A percentile compares a stretch with the other conserved stretches of the same genome.
Conservation (phyloP, 106 monocot species). For the Platanthera zijinensis region DNA sequence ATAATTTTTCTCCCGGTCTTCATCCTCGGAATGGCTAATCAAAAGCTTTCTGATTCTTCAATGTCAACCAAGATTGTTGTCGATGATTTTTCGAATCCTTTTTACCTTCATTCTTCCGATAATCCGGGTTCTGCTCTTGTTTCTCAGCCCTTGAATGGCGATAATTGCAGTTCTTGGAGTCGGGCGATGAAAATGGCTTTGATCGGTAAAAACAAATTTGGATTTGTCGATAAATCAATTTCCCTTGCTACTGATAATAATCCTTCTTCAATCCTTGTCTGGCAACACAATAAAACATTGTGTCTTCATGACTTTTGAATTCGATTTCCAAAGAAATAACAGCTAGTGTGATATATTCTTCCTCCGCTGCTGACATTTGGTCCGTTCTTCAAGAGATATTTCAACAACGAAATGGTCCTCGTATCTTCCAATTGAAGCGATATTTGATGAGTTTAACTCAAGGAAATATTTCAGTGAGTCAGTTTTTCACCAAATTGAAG, state of each 20-base stretch:
- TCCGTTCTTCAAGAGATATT: not conserved
- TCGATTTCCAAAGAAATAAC: not conserved
- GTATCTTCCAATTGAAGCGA: not conserved
- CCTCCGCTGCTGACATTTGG: not conserved
- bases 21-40: no score
- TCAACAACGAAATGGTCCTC: not conserved
- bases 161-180: slow-evolving; percentile 7
- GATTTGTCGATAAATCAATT: slow-evolving; percentile 5
- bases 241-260: no score
- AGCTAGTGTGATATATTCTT: not conserved
- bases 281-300: not conserved
- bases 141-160: not conserved
- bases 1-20: no score
- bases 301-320: slow-evolving; percentile 4
- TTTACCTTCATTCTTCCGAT: not conserved
- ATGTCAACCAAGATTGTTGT: no score
- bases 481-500: not conserved
- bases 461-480: not conserved
- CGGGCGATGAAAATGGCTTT: not conserved
- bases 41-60: no score
- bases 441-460: not conserved
- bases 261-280: not conserved
- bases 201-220: slow-evolving; percentile 7
- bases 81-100: no score
- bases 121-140: not conserved